These are phyloP conservation scores for Hypoxylon subgilvum DNA, from an alignment of 495 filamentous ascomycete genomes.

Conservation along the genomic window DNA sequence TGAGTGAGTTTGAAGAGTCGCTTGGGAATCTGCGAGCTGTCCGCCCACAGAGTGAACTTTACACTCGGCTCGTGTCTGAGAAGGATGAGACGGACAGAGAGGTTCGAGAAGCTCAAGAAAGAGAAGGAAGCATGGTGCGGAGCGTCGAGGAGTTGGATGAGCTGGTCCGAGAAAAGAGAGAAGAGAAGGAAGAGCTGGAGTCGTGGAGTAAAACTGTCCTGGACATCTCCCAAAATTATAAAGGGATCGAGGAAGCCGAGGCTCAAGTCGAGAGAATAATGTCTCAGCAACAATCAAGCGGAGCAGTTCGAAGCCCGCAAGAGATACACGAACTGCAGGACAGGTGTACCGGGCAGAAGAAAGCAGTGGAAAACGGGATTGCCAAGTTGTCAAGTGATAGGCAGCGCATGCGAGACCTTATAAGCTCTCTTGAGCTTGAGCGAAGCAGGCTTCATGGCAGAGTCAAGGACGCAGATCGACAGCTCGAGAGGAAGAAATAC, in stretches of 20 bases:
- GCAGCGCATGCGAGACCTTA: conserved; percentile 70
- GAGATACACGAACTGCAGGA: conserved; percentile 82
- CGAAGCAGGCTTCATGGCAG: conserved; percentile 70
- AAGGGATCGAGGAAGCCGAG: conserved; percentile 72
- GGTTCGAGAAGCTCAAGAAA: conserved; percentile 55
- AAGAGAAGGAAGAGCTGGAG: conserved; percentile 76
- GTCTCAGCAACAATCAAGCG: conserved; percentile 71
- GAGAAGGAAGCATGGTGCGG: conserved; percentile 65
- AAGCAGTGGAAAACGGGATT: conserved; percentile 65
- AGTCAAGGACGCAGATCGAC: conserved; percentile 69
- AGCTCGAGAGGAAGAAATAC: conserved; percentile 77
- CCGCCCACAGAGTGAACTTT: conserved; percentile 73
- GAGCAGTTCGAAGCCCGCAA: conserved; percentile 70
- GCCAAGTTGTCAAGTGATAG: conserved; percentile 69
- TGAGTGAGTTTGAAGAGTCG: conserved; percentile 59
- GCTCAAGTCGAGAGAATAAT: conserved; percentile 72
- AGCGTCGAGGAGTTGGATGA: conserved; percentile 77
- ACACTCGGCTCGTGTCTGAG: conserved; percentile 70
- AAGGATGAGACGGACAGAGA: conserved; percentile 72
- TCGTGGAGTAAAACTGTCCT: conserved; percentile 73
- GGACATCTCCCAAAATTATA: conserved; percentile 73
- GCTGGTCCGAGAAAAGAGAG: conserved; percentile 65
- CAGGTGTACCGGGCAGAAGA: conserved; percentile 68
- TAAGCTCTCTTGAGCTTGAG: conserved; percentile 73
- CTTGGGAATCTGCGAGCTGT: conserved; percentile 64